These are phyloP conservation scores for Carex sylvatica DNA, from an alignment of 202 grass and related monocot genomes.

Conservation along the genomic window DNA sequence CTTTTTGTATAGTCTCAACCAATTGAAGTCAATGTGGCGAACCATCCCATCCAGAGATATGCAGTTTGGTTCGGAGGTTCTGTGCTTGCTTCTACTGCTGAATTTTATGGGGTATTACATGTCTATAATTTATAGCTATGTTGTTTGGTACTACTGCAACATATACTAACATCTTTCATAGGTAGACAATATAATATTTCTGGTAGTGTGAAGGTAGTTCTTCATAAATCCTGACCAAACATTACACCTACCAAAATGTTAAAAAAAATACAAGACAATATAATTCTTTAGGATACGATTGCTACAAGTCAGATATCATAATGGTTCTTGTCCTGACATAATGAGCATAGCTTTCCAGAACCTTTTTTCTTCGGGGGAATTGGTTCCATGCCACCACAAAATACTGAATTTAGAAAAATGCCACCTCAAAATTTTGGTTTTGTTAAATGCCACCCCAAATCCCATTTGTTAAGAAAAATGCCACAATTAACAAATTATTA, in stretches of 20 bases:
- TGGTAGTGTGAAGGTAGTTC: not conserved
- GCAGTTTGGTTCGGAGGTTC: conserved; percentile 99
- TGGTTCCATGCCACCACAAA: too few species aligned
- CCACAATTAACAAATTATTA: too few species aligned
- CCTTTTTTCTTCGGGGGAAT: too few species aligned
- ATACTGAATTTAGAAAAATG: too few species aligned
- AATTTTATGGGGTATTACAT: conserved; percentile 89
- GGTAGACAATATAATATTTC: not conserved
- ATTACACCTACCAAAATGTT: not conserved
- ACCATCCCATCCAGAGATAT: conserved; percentile 93
- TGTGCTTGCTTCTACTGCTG: conserved; percentile 91
- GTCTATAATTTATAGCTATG: not conserved
- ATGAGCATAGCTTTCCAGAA: not conserved
- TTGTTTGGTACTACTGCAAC: conserved; percentile 1
- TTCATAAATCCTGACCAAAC: not conserved
- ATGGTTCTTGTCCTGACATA: not conserved
- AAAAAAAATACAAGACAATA: not conserved
- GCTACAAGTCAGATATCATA: not conserved
- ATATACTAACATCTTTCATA: conserved; percentile 17
- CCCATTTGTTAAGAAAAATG: too few species aligned
- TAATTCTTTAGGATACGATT: not conserved
- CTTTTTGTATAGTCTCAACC: conserved; percentile 68
- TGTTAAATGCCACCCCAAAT: too few species aligned
- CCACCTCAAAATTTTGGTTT: too few species aligned
- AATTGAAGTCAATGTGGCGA: conserved; percentile 93